A percentile compares a stretch with the other conserved stretches of the same genome.
Evolutionary conservation across 164 flowering plant genomes (phyloP).

Genomic region (Annona cherimola): DNA sequence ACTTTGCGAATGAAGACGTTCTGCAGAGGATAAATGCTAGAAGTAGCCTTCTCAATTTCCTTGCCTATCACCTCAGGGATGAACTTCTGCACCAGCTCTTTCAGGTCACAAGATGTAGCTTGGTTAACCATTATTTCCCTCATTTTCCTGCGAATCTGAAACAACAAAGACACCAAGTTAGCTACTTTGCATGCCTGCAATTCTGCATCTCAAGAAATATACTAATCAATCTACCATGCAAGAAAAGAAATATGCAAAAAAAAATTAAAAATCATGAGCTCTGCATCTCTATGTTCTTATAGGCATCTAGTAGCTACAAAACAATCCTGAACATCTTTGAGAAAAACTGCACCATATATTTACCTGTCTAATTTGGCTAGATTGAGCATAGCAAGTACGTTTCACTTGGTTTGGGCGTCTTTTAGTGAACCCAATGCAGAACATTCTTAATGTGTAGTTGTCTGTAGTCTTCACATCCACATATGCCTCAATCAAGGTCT

Average conservation of each 20-base stretch:
- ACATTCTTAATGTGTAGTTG: conserved; percentile 28
- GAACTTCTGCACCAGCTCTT: conserved; percentile 32
- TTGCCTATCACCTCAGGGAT: conserved; percentile 39
- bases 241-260: not conserved
- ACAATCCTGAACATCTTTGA: not conserved
- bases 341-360: not conserved
- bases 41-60: conserved; percentile 35
- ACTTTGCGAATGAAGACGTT: conserved; percentile 36
- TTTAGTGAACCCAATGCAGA: conserved; percentile 38
- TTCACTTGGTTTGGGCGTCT: conserved; percentile 37
- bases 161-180: not conserved
- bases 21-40: conserved; percentile 34
- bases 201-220: not conserved
- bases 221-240: not conserved
- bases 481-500: conserved; percentile 38
- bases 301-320: not conserved
- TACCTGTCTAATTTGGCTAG: conserved; percentile 37
- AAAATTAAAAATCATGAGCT: not conserved
- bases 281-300: too few relatives aligned
- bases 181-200: not conserved
- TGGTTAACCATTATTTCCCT: conserved; percentile 34
- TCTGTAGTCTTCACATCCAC: conserved; percentile 40
- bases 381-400: conserved; percentile 32
- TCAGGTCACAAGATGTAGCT: conserved; percentile 31
- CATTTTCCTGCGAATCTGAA: conserved; percentile 37